Evolutionary conservation across 192 early-diverging fungal species (phyloP), one percentile per base, ranked within the genome.

Genomic region (Rhizophlyctis rosea): DNA sequence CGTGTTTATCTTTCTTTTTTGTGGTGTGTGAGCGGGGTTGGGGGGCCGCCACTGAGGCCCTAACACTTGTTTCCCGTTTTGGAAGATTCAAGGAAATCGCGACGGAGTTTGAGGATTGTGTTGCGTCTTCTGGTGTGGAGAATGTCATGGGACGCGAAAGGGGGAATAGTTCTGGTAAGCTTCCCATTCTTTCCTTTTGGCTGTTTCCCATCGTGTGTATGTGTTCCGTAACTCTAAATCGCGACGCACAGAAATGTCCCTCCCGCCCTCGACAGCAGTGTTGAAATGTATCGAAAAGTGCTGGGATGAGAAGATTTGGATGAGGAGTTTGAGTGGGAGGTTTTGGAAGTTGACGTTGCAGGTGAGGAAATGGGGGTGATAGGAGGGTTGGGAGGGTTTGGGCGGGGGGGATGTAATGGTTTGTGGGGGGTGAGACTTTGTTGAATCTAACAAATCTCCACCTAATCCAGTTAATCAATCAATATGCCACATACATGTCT

Each of bases 331-430:
- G 34, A 47, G 32, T 47, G 65, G 56, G 44, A 62, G 59, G 30
- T 79, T 73, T 54, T 79, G 70, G 73, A 62, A 67, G 59, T 65
- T 73, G 47, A 71, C 73, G 59, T 54, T 74, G 30, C 73, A 74
- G 51, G 63, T 74, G 54, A 2, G 4, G 50, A 25, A 23, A 36
- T 28, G 13, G 21, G 14, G 52, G 21, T 0, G n/a, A n/a, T n/a
- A n/a, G n/a, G n/a, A 44, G 24, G 24, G n/a, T n/a, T n/a, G n/a
- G n/a, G n/a, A n/a, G n/a, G n/a, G n/a, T n/a, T n/a, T n/a, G n/a
- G n/a, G n/a, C n/a, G n/a, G n/a, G n/a, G n/a, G n/a, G n/a, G n/a
- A n/a, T n/a, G n/a, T n/a, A 1, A 14, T 27, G 14, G 24, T 54
- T 0, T 1, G 52, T 1, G 2, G 24, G 18, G 16, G n/a, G 52